A percentile compares a stretch with the other conserved stretches of the same genome.
phyloP scores from a whole-genome alignment of 176 grass and related monocot genomes.

The Neostapfia colusana region DNA sequence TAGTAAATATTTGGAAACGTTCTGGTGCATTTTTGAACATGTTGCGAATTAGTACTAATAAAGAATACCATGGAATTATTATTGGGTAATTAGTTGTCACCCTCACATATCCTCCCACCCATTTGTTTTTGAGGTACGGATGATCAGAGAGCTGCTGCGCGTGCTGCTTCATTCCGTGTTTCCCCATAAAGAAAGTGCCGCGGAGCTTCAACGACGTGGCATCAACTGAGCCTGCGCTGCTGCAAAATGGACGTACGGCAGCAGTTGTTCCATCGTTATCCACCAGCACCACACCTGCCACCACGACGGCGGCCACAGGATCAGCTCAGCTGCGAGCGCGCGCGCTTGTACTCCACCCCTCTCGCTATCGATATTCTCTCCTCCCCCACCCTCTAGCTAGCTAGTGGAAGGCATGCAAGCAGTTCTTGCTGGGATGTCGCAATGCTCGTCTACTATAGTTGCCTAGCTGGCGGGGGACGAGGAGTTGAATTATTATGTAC shows the following conservation, averaged over 20 bases:
- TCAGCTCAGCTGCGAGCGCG: no score
- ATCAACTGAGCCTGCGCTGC: conserved; percentile 15
- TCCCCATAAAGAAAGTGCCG: conserved; percentile 14
- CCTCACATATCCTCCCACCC: not conserved
- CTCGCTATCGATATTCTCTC: not conserved
- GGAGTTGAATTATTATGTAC: no score
- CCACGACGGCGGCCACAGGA: not conserved
- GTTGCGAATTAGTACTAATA: not conserved
- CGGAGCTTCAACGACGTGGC: conserved; percentile 35
- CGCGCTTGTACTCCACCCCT: not conserved
- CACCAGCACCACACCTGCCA: conserved; percentile 1
- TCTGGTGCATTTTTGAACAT: no score
- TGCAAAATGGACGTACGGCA: conserved; percentile 36
- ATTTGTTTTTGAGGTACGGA: not conserved
- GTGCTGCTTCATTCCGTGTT: no score
- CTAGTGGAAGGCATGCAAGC: not conserved
- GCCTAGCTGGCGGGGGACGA: not conserved
- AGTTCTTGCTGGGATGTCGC: not conserved
- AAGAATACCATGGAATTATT: not conserved
- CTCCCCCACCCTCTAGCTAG: not conserved
- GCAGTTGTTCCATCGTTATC: conserved; percentile 36
- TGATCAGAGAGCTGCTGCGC: not conserved
- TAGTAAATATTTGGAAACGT: no score
- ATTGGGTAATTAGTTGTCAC: not conserved
- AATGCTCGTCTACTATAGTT: no score